Conservation (phyloP, 108 stramenopile genomes). For the Nitzschia sp. region DNA sequence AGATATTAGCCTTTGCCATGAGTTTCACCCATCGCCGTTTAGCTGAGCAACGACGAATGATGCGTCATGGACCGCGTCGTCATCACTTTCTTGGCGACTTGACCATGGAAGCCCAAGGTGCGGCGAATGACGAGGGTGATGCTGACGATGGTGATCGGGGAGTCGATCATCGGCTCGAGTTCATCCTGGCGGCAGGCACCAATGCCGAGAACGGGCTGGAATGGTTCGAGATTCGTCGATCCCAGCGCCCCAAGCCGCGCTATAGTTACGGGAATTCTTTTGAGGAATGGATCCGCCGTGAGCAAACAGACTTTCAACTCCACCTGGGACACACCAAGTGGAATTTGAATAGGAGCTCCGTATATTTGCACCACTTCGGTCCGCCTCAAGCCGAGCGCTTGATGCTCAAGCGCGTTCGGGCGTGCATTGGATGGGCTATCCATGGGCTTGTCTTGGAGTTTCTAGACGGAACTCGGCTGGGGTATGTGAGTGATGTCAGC, state of each 20-base stretch:
- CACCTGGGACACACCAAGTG: background rate
- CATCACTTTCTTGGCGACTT: background rate
- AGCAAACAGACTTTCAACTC: background rate
- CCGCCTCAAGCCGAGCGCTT: background rate
- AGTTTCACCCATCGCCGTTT: background rate
- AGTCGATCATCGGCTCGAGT: background rate
- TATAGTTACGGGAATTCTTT: background rate
- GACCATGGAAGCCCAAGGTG: background rate
- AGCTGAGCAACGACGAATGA: background rate
- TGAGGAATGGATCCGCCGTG: background rate
- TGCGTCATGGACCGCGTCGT: background rate
- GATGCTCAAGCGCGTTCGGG: constrained; percentile 10
- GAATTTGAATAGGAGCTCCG: background rate
- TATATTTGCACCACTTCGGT: background rate
- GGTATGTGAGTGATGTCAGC: constrained; percentile 3
- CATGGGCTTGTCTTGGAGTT: constrained; percentile 13
- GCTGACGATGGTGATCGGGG: background rate
- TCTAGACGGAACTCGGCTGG: constrained; percentile 2
- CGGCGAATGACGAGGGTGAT: background rate
- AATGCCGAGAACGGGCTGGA: background rate
- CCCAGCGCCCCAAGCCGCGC: background rate
- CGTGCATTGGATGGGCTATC: constrained; percentile 16
- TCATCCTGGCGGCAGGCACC: background rate
- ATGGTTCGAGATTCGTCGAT: background rate
- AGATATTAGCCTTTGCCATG: too few species aligned